A percentile compares a stretch with the other conserved stretches of the same genome.
Conservation (phyloP, 176 grass and related monocot genomes). For the Oryza officinalis region DNA sequence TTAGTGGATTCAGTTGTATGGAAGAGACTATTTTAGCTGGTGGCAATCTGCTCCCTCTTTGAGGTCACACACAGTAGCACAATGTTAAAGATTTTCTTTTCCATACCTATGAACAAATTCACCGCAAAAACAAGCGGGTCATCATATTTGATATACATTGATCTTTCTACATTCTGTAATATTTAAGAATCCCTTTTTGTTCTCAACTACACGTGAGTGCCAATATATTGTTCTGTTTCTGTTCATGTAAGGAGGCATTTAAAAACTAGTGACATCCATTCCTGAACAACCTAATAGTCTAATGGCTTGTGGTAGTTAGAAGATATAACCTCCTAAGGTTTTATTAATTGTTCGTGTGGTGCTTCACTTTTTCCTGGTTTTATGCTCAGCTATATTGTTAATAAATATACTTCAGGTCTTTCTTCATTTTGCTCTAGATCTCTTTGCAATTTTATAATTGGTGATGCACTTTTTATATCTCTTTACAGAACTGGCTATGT, state of each 20-base stretch:
- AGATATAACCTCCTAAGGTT: neutral
- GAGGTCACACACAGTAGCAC: neutral
- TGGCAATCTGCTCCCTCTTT: neutral
- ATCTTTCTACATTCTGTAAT: neutral
- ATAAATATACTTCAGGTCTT: neutral
- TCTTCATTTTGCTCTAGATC: neutral
- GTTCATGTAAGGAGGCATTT: neutral
- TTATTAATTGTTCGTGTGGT: neutral
- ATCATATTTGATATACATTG: neutral
- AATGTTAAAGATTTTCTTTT: neutral
- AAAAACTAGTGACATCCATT: neutral
- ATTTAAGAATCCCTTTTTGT: neutral
- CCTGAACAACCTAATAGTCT: neutral
- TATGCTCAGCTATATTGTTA: neutral
- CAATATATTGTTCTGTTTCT: neutral
- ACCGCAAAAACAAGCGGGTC: neutral
- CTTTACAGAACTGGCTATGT: slow-evolving; percentile 74
- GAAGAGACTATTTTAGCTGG: neutral
- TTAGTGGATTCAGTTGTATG: neutral
- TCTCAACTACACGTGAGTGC: slow-evolving; percentile 4
- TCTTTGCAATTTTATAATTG: neutral
- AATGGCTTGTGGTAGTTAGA: neutral
- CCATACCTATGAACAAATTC: neutral
- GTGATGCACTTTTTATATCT: neutral
- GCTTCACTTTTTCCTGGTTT: neutral